Base-by-base conservation (phyloP, 208 protist species). In the Leishmania lainsoni region DNA sequence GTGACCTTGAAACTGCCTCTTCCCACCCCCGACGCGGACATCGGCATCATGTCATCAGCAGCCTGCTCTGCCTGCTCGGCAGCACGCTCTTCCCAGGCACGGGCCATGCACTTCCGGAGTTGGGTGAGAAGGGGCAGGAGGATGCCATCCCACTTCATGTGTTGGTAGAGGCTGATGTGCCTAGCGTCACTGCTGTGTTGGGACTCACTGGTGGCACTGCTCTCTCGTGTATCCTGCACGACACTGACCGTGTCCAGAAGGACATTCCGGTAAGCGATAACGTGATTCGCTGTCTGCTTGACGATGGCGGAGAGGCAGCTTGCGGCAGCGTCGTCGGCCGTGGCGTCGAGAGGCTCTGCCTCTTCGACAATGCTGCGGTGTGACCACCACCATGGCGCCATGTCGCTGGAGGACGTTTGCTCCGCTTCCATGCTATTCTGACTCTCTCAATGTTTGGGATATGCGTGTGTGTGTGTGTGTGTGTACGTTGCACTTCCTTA, bases 331-430 rank as follows among this genome's bases (percentile, higher is more conserved):
- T 89, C 88, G 66, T 85, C 88, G 39, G 88, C 88, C 29, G 88
- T 87, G 8, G 84, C 76, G 63, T 86, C 81, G 42, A 86, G 85
- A 45, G 76, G 77, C 26, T 84, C 83, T 4, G 85, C 90, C 45
- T 92, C 91, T 6, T 91, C 84, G 17, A 75, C 66, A 35, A 95
- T 79, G 45, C 71, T 83, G 66, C 77, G 42, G 72, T 95, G 91
- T 76, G 90, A 88, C 91, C 91, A 95, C 91, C 91, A 95, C 68
- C 81, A 84, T 70, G 75, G 39, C 22, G 77, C 54, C 49, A 48
- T 20, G 22, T 58, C 65, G 51, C 22, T 68, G 20, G 70, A 45
- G 61, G 39, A 32, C 39, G 75, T 72, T 22, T 80, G 68, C 32
- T 9, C 59, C 5, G 49, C 39, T 45, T 71, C 49, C 82, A 81